Base-by-base conservation (phyloP, 495 filamentous ascomycete genomes). In the Podospora bellae-mahoneyi region DNA sequence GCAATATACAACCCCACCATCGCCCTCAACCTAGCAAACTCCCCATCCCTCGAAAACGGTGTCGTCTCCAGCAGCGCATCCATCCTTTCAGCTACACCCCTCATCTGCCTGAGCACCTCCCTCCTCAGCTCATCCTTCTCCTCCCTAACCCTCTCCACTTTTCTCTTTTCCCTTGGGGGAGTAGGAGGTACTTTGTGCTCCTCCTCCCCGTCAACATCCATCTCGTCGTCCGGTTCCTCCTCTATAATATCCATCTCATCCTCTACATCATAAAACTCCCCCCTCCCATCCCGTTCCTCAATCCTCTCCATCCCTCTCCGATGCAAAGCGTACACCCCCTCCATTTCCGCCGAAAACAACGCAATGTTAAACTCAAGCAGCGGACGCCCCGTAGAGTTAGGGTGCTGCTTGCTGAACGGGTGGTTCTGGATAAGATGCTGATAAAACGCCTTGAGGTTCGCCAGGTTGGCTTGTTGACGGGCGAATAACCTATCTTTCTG, bases 1-100 rank as follows among this genome's bases (percentile, higher is more conserved):
- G 78, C 86, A 26, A 91, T 79, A 84, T 89, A 94, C 30, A 91
- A 76, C 10, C 82, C 85, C 7, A 92, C 78, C 85, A 91, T 91
- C 9, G 81, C 91, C 57, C 89, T 78, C 10, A 93, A 77, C 64
- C 86, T 77, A 44, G 90, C 79, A 62, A 95, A 74, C 61, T 82
- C 81, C 10, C 79, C 67, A 57, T 84, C 84, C 58, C 86, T 83
- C 1, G 85, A 86, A 72, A 87, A 93, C 1, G 91, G 91, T 34
- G 84, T 82, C 27, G 85, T 87, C 44, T 82, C 80, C 71, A 93
- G 80, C 7, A 90, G 69, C 34, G 84, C 79, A 73, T 92, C 89
- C 79, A 96, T 86, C 7, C 87, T 82, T 0, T 78, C 74, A 39
- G 86, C 84, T 65, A 96, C 83, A 30, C 85, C 83, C 59, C 58